Evolutionary conservation across 2,329 filamentous ascomycete genomes (phyloP), one percentile per base, ranked within the genome.

Genomic region (Aspergillus carbonarius): DNA sequence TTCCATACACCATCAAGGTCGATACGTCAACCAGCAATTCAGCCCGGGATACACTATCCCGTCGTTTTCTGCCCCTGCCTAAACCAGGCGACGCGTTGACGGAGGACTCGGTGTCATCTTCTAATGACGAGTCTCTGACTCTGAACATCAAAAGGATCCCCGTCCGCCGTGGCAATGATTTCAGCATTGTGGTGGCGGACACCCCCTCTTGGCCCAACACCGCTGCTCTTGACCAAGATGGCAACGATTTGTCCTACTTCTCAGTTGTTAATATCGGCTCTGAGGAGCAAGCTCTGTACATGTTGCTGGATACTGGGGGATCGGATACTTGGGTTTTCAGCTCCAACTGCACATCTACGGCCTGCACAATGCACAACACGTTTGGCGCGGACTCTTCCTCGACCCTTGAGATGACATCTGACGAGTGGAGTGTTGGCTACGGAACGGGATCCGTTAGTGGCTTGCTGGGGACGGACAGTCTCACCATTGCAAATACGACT

Each of bases 251-350:
- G 57, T 82, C 81, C 23, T 85, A 85, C 68, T 82, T 85, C 70
- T 76, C 80, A 3, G 72, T 74, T 1, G 74, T 84, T 40, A 75
- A 74, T 7, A 76, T 85, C 59, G 83, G 83, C 4, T 79, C 78
- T 13, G 74, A 79, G 59, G 74, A 76, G 37, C 74, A 82, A 65
- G 73, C 78, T 47, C 82, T 84, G 73, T 80, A 80, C 69, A 75
- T 85, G 70, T 70, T 84, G 55, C 67, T 85, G 13, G 83, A 85
- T 67, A 82, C 82, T 0, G 83, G 82, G 7, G 81, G 82, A 13
- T 78, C 81, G 17, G 91, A 90, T 58, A 92, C 88, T 12, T 96
- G 92, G 92, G 85, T 96, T 18, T 95, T 95, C 85, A 85, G 88
- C 30, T 79, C 85, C 15, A 77, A 82, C 55, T 96, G 92, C 77